phyloP scores from a whole-genome alignment of 2,329 filamentous ascomycete genomes.

The Fusarium sp. region DNA sequence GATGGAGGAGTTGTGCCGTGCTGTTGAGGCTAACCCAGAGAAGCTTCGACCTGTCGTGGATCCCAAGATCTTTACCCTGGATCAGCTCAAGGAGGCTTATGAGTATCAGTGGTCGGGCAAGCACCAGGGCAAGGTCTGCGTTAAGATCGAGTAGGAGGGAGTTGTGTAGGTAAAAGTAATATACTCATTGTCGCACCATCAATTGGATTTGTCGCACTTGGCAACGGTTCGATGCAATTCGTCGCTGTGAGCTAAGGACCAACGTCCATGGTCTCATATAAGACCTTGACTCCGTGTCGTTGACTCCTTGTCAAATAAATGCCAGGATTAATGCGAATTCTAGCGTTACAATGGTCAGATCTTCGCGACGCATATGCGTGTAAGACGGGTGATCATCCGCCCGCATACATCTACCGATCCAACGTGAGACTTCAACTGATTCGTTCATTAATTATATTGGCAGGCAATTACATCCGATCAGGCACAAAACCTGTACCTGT shows the following conservation, averaged over 20 bases:
- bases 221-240: not conserved
- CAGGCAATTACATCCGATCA: slow-evolving; percentile 24
- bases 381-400: slow-evolving; percentile 10
- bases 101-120: slow-evolving; percentile 51
- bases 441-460: slow-evolving; percentile 2
- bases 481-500: not conserved
- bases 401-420: not conserved
- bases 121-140: slow-evolving; percentile 52
- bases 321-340: not conserved
- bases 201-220: not conserved
- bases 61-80: slow-evolving; percentile 54
- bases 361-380: not conserved
- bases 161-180: slow-evolving; percentile 4
- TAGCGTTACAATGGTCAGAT: not conserved
- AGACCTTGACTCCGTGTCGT: too few relatives aligned
- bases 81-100: slow-evolving; percentile 55
- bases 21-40: slow-evolving; percentile 56
- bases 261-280: not conserved
- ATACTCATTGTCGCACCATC: not conserved
- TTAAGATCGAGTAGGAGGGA: slow-evolving; percentile 44
- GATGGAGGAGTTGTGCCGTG: slow-evolving; percentile 61
- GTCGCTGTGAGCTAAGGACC: not conserved
- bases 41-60: slow-evolving; percentile 58
- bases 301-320: not conserved
- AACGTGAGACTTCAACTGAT: not conserved